Conservation (phyloP, 176 grass and related monocot species). For the Lolium multiflorum region DNA sequence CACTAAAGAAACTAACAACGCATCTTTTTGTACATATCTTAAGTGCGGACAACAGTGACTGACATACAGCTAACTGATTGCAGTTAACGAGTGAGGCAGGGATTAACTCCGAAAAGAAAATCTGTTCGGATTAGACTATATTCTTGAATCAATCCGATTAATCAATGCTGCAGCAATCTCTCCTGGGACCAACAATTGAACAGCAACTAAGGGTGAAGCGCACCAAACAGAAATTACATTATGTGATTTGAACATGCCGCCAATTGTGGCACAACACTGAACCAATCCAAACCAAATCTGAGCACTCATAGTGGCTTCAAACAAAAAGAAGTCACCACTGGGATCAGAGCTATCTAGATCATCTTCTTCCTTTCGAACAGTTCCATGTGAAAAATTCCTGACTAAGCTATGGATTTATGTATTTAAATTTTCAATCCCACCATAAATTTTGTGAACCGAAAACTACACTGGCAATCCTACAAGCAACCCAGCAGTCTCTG, state of each 20-base stretch:
- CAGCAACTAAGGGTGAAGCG: not conserved
- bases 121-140: not conserved
- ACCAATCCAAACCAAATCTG: conserved; percentile 21
- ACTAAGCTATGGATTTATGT: conserved; percentile 1
- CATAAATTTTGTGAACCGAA: conserved; percentile 2
- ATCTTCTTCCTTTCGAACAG: not conserved
- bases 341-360: not conserved
- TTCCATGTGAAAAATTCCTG: not conserved
- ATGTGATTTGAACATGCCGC: not conserved
- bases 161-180: conserved; percentile 15
- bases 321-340: not conserved
- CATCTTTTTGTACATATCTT: not conserved
- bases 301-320: not conserved
- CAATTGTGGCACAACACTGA: not conserved
- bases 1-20: not conserved
- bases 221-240: not conserved
- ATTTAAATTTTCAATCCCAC: not conserved
- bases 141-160: not conserved
- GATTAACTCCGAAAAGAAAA: not conserved
- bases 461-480: not conserved
- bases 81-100: not conserved
- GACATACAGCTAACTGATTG: not conserved
- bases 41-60: not conserved
- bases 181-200: conserved; percentile 2
- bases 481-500: conserved; percentile 16